A percentile compares a stretch with the other conserved stretches of the same genome.
These are phyloP conservation scores for Caryopteris hybrid DNA, from an alignment of 305 asterid genomes.

Conservation along the genomic window DNA sequence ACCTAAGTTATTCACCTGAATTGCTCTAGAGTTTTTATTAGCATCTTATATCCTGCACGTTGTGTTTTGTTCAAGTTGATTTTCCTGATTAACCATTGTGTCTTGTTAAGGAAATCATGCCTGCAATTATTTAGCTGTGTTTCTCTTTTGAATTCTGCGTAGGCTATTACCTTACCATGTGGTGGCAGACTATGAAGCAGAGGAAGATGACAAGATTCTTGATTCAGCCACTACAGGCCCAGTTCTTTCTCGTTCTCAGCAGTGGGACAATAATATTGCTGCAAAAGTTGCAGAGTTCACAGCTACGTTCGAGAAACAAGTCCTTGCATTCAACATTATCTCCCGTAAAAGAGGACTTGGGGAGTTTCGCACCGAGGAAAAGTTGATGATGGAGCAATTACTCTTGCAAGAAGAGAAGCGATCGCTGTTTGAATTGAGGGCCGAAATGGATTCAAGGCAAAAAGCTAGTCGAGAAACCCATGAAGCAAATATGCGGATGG, in stretches of 20 bases:
- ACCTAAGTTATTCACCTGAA: neutral
- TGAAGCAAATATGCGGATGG: constrained; percentile 73
- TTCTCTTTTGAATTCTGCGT: constrained; percentile 12
- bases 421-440: constrained; percentile 54
- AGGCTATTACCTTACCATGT: constrained; percentile 98
- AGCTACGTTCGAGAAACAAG: constrained; percentile 96
- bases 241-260: constrained; percentile 89
- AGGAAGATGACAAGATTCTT: constrained; percentile 97
- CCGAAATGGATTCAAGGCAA: constrained; percentile 71
- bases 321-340: constrained; percentile 88
- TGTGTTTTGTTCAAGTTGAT: neutral
- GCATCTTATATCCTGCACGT: neutral
- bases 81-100: neutral
- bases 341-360: constrained; percentile 83
- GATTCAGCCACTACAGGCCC: constrained; percentile 88
- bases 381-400: constrained; percentile 86
- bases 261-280: constrained; percentile 95
- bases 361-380: constrained; percentile 95
- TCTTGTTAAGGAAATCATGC: neutral
- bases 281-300: constrained; percentile 97
- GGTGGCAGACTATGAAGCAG: constrained; percentile 98
- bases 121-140: neutral
- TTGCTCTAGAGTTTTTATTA: neutral
- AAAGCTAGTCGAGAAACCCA: constrained; percentile 65
- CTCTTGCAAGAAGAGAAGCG: constrained; percentile 82